These are phyloP conservation scores for Gryganskiella cystojenkinii DNA, from an alignment of 192 early-diverging fungal genomes.

Conservation along the genomic window DNA sequence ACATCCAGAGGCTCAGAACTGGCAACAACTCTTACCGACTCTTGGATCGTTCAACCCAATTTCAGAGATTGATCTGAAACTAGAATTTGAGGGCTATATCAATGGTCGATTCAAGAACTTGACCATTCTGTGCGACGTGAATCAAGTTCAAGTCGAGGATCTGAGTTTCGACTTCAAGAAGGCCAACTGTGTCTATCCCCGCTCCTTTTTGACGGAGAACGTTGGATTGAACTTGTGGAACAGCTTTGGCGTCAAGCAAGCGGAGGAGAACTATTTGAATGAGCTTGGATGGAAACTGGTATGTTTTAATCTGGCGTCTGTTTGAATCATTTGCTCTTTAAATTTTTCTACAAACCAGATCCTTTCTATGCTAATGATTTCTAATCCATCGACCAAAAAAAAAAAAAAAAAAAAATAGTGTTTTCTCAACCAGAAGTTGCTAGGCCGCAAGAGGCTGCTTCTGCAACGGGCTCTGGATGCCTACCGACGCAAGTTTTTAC, in stretches of 20 bases:
- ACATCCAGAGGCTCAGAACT: not conserved
- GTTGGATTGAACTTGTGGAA: constrained; percentile 37
- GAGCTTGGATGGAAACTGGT: constrained; percentile 76
- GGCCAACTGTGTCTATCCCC: constrained; percentile 66
- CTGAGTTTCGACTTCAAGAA: constrained; percentile 59
- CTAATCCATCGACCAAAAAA: not conserved
- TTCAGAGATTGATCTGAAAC: not conserved
- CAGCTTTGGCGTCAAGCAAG: constrained; percentile 54
- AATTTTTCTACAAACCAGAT: not conserved
- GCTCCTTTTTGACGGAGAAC: constrained; percentile 39
- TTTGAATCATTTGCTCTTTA: not conserved
- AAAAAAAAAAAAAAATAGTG: constrained; percentile 25
- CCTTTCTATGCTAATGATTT: not conserved
- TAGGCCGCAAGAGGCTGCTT: constrained; percentile 56
- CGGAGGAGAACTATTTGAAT: constrained; percentile 56
- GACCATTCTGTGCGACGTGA: constrained; percentile 61
- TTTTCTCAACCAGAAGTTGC: constrained; percentile 51
- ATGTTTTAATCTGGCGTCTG: constrained; percentile 5
- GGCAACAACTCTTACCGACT: not conserved
- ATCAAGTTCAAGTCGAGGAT: constrained; percentile 54
- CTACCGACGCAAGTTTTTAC: constrained; percentile 52
- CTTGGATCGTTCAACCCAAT: not conserved
- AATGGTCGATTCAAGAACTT: constrained; percentile 46
- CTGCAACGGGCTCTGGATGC: constrained; percentile 65
- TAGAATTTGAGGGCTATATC: constrained; percentile 52